Evolutionary conservation across 164 flowering plant species (phyloP).

Genomic region (Annona cherimola): DNA sequence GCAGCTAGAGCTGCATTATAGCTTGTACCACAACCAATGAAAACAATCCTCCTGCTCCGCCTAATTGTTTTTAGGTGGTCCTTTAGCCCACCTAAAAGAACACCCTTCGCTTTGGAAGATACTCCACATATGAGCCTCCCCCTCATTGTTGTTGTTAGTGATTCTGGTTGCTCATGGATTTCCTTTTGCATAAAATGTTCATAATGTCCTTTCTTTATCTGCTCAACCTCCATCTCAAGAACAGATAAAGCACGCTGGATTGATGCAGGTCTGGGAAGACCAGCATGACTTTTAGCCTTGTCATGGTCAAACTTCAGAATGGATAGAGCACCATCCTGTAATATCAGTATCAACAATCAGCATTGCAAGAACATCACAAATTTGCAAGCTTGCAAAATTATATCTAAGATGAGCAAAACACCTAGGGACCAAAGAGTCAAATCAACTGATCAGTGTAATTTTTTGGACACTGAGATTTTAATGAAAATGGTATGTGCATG

Average conservation of each 20-base stretch:
- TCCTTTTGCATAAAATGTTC: slow-evolving; percentile 99
- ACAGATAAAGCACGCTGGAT: slow-evolving; percentile 91
- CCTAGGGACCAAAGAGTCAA: background rate
- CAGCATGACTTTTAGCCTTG: slow-evolving; percentile 43
- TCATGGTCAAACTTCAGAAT: slow-evolving; percentile 68
- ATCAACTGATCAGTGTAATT: background rate
- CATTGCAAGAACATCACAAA: background rate
- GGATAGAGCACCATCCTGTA: slow-evolving; percentile 82
- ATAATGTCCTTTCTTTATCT: slow-evolving; percentile 90
- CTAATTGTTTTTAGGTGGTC: slow-evolving; percentile 95
- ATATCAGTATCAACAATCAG: slow-evolving; percentile 8
- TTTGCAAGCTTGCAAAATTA: background rate
- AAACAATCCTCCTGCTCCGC: slow-evolving; percentile 85
- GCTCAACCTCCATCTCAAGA: slow-evolving; percentile 97
- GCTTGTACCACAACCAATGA: slow-evolving; percentile 98
- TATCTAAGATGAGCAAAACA: background rate
- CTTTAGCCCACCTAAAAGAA: slow-evolving; percentile 90
- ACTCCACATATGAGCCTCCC: slow-evolving; percentile 91
- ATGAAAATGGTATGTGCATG: background rate
- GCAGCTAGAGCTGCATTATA: slow-evolving; percentile 97
- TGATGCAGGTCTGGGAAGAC: slow-evolving; percentile 64
- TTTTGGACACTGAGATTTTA: background rate
- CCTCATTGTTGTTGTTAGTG: slow-evolving; percentile 91
- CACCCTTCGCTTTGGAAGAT: slow-evolving; percentile 69
- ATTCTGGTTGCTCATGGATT: slow-evolving; percentile 96